Base-by-base conservation (phyloP, 169 alveolate species). In the Cyclospora cayetanensis region DNA sequence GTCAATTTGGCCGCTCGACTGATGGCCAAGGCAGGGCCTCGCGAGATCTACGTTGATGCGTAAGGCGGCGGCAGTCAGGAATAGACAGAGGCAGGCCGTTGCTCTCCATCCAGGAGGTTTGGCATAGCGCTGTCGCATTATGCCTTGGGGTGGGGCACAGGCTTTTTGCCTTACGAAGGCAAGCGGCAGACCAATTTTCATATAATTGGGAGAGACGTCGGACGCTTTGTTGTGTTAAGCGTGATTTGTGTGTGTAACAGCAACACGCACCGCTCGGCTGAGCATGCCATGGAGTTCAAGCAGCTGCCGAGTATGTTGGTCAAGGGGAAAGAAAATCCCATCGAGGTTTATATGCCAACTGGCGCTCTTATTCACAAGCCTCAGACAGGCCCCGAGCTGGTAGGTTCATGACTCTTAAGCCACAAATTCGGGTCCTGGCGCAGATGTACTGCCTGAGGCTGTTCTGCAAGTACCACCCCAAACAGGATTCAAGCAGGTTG, bases 1-100 rank as follows among this genome's bases (percentile, higher is more conserved):
- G 97, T 96, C 68, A 96, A 96, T 39, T 80, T 95, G 20, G 87
- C 96, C 22, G 97, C 97, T 4, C 93, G 97, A 52, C 92, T 95
- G 39, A 95, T 95, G 96, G 95, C 92, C 22, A 93, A 94, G 90
- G 97, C 97, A 7, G 92, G 94, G 27, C 93, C 92, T 25, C 93
- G 94, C 37, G 95, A 90, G 65, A 91, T 94, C 52, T 82, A 91
- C 60, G 92, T 87, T 37, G 95, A 95, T 37, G 92, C 76, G 94
- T 92, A 53, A 55, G 94, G 12, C 55, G n/a, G 34, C 11, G 65
- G 63, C 18, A 39, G 27, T 25, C 29, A 27, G 55, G 43, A 25
- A 43, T 15, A 15, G 7, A 46, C n/a, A 46, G 60, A 46, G 60
- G 60, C 60, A 46, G 7, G 60, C 60, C 60, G 7, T 7, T 46